Percentiles rank a stretch among this genome's conserved stretches.
phyloP scores from a whole-genome alignment of 345 rosid species.

The Acer campestre region DNA sequence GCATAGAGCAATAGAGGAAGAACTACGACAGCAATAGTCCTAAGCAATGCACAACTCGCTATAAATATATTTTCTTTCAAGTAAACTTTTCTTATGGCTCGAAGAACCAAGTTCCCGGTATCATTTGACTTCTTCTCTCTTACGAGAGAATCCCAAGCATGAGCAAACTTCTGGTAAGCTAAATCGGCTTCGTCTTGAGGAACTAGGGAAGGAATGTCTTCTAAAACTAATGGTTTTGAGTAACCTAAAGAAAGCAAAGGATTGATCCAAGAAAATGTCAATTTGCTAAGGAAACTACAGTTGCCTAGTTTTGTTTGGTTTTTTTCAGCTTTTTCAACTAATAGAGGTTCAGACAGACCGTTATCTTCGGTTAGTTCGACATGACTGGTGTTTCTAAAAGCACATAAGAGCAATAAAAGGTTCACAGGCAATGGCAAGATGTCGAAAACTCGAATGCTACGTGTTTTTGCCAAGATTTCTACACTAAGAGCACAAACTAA shows the following conservation, averaged over 20 bases:
- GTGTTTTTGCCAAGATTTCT: slow-evolving; percentile 34
- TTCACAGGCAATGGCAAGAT: slow-evolving; percentile 48
- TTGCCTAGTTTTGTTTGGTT: slow-evolving; percentile 35
- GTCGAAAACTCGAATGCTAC: slow-evolving; percentile 38
- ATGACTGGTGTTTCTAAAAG: slow-evolving; percentile 40
- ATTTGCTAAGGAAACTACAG: slow-evolving; percentile 49
- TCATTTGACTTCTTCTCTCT: slow-evolving; percentile 28
- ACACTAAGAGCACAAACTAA: slow-evolving; percentile 49
- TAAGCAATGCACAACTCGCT: slow-evolving; percentile 48
- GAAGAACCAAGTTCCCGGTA: slow-evolving; percentile 47
- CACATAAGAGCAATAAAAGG: slow-evolving; percentile 58
- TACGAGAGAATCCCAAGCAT: slow-evolving; percentile 46
- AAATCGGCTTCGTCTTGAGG: slow-evolving; percentile 56
- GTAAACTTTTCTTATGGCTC: slow-evolving; percentile 48
- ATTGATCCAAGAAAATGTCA: slow-evolving; percentile 70
- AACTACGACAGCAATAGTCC: slow-evolving; percentile 50
- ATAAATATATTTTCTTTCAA: slow-evolving; percentile 55
- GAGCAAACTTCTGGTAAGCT: slow-evolving; percentile 55
- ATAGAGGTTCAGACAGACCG: slow-evolving; percentile 48
- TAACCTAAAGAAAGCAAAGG: slow-evolving; percentile 34
- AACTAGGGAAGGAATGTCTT: slow-evolving; percentile 64
- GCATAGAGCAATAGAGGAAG: slow-evolving; percentile 67
- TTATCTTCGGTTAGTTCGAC: slow-evolving; percentile 19
- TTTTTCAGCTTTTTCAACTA: slow-evolving; percentile 31
- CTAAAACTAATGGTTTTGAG: slow-evolving; percentile 50